Base-by-base conservation (phyloP, 768 basidiomycete species). In the Brasilioporus rufonigricans region DNA sequence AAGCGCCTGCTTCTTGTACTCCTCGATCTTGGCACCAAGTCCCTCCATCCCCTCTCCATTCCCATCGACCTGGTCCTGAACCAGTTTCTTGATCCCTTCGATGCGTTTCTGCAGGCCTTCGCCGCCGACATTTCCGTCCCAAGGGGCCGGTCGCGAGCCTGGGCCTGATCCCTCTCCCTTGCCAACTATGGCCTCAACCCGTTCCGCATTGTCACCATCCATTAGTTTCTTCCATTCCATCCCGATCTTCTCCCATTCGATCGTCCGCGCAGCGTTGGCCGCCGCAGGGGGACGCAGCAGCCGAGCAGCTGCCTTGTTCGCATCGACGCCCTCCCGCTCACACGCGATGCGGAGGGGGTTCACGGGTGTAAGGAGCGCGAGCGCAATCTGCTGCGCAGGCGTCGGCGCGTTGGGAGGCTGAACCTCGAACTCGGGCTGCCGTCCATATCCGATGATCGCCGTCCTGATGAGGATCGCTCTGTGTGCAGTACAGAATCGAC, bases 401-500 rank as follows among this genome's bases (percentile, higher is more conserved):
- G 70, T 69, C 7, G 73, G 74, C 55, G 83, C 76, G 12, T 74
- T 74, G 0, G 71, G 73, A 5, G 82, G 78, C 14, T 68, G 62
- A 10, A 79, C 57, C 50, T 74, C 71, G 60, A 81, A 84, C 11
- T 74, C 73, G 4, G 82, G 80, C 12, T 59, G 24, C 2, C 69
- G 74, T 2, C 64, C 75, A 52, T 82, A 84, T 4, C 82, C 84
- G 18, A 80, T 67, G 12, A 63, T 64, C 0, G 84, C 83, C 5
- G 73, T 73, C 24, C 70, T 71, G 48, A 85, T 79, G 21, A 85
- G 70, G 46, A 85, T 82, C 1, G 77, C 71, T 11, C 82, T 84
- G 57, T 8, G 39, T 14, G 12, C n/a, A 40, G 6, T 3, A 24
- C 11, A 16, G 9, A 27, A 29, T 9, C 4, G 19, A 31, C n/a